These are phyloP conservation scores for Inonotus hispidus DNA, from an alignment of 1,284 basidiomycete species.

Conservation along the genomic window DNA sequence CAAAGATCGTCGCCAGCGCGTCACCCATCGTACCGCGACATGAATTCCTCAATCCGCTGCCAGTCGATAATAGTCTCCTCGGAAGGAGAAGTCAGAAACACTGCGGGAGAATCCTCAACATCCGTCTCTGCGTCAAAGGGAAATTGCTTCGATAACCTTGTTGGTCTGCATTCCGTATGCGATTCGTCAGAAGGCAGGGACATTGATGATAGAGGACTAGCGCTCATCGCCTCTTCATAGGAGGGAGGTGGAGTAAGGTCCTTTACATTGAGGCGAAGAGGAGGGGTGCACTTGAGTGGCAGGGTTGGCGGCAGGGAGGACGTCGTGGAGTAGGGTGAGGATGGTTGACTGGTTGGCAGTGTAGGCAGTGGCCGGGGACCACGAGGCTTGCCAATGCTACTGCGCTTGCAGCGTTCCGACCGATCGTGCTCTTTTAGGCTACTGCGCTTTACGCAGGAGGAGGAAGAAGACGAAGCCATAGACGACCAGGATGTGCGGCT, in stretches of 20 bases:
- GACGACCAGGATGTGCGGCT: conserved; percentile 11
- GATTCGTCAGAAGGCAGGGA: not conserved
- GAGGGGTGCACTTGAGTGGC: not conserved
- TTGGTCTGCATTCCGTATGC: not conserved
- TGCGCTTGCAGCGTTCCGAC: conserved; percentile 1
- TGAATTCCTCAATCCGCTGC: conserved; percentile 17
- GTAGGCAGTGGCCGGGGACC: conserved; percentile 17
- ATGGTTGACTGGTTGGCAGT: conserved; percentile 12
- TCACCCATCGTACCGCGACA: conserved; percentile 3
- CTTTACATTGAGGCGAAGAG: conserved; percentile 11
- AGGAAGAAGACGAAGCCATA: conserved; percentile 8
- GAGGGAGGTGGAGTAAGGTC: conserved; percentile 6
- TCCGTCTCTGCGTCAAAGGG: conserved; percentile 4
- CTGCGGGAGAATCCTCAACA: not conserved
- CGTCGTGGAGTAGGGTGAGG: conserved; percentile 8
- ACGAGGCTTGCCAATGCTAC: conserved; percentile 6
- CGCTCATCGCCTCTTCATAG: conserved; percentile 14
- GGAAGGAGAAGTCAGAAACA: conserved; percentile 3
- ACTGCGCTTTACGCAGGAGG: not conserved
- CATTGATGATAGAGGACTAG: not conserved
- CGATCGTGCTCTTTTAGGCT: not conserved
- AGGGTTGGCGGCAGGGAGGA: not conserved
- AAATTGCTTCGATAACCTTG: not conserved
- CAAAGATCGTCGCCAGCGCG: not conserved
- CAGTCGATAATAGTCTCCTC: conserved; percentile 19